Evolutionary conservation across 1,284 basidiomycete genomes (phyloP), one percentile per base, ranked within the genome.

Genomic region (Fistulina hepatica): DNA sequence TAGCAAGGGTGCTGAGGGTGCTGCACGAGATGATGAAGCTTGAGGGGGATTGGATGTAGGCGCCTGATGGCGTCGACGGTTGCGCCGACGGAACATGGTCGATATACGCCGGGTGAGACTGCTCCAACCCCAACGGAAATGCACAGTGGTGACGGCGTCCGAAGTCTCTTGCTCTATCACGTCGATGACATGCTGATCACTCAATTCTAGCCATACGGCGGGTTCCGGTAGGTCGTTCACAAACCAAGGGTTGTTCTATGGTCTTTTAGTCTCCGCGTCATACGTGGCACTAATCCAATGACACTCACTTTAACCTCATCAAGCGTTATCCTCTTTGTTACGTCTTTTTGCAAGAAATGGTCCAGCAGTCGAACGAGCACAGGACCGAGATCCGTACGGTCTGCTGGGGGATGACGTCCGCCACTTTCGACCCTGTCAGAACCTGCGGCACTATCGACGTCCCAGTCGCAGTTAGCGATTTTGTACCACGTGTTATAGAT

Each of bases 101-200:
- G 71, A 64, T 17, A 74, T 56, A 36, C 67, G 66, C 11, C 52
- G 48, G n/a, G n/a, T n/a, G 60, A 17, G 58, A 60, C n/a, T n/a
- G 26, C 63, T 60, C 70, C 71, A 69, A 33, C 62, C 65, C 65
- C 67, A 70, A 23, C 60, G 60, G 51, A 77, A 81, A 42, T 62
- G 71, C 6, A 76, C 67, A 0, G 59, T 53, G 3, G 75, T 72
- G 64, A 89, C 75, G 6, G 89, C 91, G 15, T 75, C 76, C 16
- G 72, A 73, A 3, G 91, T 80, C 48, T 95, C 93, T 39, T 77
- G 76, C n/a, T 73, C 71, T 0, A 85, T 83, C 21, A 94, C 80
- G 10, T 55, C 47, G 32, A 66, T 64, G 40, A 53, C 55, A n/a
- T 52, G 48, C 3, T 51, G 58, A 33, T 79, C 76, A 1, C 89